Evolutionary conservation across 2,329 filamentous ascomycete species (phyloP), one percentile per base, ranked within the genome.

Genomic region (Colletotrichum tabaci): DNA sequence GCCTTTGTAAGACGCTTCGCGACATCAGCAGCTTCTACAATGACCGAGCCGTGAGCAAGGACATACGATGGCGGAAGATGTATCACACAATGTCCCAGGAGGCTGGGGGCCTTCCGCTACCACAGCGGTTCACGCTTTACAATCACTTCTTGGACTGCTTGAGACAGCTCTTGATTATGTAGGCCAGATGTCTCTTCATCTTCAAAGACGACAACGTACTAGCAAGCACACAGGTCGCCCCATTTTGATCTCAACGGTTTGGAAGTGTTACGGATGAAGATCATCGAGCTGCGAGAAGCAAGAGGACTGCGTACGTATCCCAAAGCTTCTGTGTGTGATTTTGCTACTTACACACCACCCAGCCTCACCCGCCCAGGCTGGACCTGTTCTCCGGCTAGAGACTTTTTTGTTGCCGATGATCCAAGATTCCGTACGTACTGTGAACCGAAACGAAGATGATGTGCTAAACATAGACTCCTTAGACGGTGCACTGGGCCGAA

Each of bases 401-500:
- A 67, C 77, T 23, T 75, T 82, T 66, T 56, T 77, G 9, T 35
- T 77, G 40, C 74, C 77, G 9, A 52, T 67, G 5, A 57, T 71
- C 21, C 75, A 77, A 44, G 78, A 80, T 26, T 72, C 72, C 21
- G 77, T 76, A 62, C 8, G 72, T 66, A 2, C 12, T 21, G 38
- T 21, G 6, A 4, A 23, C 44, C 6, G 12, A 40, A 44, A 4
- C n/a, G 26, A 38, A 26, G 40, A 64, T 26, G 15, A 7, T 42
- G 15, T 46, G n/a, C 66, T 62, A 18, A 38, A 71, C 35, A 26
- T 21, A 10, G 26, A n/a, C 26, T 57, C 5, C 15, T 18, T 12
- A 90, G 87, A 81, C 81, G 61, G 79, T 83, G 5, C 89, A 91
- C 76, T 92, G 90, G 90, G 88, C 89, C 7, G 86, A 90, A 74